These are phyloP conservation scores for Spiraea crenata DNA, from an alignment of 331 rosid genomes.

Conservation along the genomic window DNA sequence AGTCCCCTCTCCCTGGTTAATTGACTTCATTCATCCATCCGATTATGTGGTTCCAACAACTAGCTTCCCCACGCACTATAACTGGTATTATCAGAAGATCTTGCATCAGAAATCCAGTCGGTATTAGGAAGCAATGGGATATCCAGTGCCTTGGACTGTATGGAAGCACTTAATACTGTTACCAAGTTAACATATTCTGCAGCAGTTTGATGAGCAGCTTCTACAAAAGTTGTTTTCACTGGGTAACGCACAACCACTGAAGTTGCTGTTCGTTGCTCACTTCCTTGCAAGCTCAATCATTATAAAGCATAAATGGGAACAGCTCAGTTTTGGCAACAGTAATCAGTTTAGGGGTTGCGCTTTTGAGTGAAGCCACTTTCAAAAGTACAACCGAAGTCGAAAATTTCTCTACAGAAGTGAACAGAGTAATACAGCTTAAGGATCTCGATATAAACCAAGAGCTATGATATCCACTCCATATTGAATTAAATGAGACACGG, in stretches of 20 bases:
- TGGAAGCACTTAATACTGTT: not conserved
- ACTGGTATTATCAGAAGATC: conserved; percentile 17
- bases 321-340: not conserved
- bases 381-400: not conserved
- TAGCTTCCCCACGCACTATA: conserved; percentile 11
- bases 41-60: conserved; percentile 7
- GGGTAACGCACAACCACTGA: conserved; percentile 10
- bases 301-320: not conserved
- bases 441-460: not conserved
- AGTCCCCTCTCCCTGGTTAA: conserved; percentile 17
- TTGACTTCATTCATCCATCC: conserved; percentile 15
- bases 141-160: conserved; percentile 1
- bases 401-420: not conserved
- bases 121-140: conserved; percentile 1
- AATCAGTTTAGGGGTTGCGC: not conserved
- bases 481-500: not conserved
- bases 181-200: conserved; percentile 8
- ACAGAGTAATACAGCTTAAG: not conserved
- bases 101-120: conserved; percentile 15
- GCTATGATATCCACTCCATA: not conserved
- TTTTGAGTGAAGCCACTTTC: not conserved
- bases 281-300: not conserved
- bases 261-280: not conserved
- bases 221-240: conserved; percentile 8
- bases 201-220: not conserved